phyloP scores from a whole-genome alignment of 805 yeast genomes.

The Henningerozyma blattae region DNA sequence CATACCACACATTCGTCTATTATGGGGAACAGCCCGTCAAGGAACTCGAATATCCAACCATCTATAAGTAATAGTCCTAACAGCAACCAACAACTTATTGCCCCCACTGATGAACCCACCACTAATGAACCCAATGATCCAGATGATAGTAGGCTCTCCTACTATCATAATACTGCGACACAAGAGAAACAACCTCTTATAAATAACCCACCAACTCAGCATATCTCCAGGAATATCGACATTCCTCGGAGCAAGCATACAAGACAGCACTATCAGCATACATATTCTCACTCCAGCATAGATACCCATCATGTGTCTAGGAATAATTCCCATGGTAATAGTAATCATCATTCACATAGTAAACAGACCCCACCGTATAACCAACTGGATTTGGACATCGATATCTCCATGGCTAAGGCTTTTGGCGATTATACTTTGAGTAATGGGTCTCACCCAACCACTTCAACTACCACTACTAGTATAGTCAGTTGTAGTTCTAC shows the following conservation, averaged over 20 bases:
- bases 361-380: neutral
- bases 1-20: no score
- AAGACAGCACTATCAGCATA: no score
- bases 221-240: no score
- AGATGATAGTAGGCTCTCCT: slow-evolving; percentile 37
- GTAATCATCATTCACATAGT: no score
- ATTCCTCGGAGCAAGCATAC: no score
- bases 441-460: neutral
- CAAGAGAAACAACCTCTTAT: slow-evolving; percentile 3
- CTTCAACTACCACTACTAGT: slow-evolving; percentile 1
- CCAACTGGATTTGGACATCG: slow-evolving; percentile 20
- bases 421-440: slow-evolving; percentile 8
- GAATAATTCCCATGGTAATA: no score
- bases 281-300: no score
- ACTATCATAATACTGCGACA: slow-evolving; percentile 12
- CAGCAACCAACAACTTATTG: slow-evolving; percentile 18
- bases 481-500: neutral
- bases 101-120: slow-evolving; percentile 21
- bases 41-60: neutral
- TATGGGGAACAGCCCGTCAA: slow-evolving; percentile 6
- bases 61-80: neutral
- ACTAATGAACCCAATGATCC: slow-evolving; percentile 32
- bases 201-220: slow-evolving; percentile 2
- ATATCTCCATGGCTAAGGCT: slow-evolving; percentile 25
- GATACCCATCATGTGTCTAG: no score